A percentile compares a stretch with the other conserved stretches of the same genome.
These are phyloP conservation scores for Bassia scoparia DNA, from an alignment of 148 eudicot species.

Conservation along the genomic window DNA sequence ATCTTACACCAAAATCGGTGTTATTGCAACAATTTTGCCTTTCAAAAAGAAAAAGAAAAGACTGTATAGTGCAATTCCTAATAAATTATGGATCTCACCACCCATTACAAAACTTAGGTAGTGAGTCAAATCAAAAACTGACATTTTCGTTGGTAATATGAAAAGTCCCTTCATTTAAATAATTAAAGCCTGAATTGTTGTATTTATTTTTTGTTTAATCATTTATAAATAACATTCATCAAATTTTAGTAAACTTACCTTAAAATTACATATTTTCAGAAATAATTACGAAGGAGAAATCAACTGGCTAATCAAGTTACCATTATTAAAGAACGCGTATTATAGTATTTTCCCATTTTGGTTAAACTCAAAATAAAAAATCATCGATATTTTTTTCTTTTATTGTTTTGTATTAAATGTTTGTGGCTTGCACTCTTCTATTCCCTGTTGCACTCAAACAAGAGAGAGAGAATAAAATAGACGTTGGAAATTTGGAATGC, in stretches of 20 bases:
- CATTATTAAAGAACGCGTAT: neutral
- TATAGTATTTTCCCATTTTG: neutral
- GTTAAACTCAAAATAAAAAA: no score
- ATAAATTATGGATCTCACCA: neutral
- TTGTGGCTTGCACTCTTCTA: no score
- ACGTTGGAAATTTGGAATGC: neutral
- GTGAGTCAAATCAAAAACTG: neutral
- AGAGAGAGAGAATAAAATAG: neutral
- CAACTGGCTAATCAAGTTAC: no score
- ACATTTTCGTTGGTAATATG: neutral
- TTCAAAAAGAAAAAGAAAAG: no score
- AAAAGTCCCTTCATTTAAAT: neutral
- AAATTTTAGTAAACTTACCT: no score
- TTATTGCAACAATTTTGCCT: no score
- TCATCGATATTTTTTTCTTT: neutral
- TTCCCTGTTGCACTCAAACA: neutral
- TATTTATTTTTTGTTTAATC: no score
- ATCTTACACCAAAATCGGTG: no score
- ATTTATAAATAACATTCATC: no score
- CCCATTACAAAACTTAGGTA: neutral
- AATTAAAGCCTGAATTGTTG: neutral
- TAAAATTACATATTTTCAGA: no score
- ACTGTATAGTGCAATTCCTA: neutral
- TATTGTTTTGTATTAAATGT: no score
- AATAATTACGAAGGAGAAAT: no score